phyloP scores from a whole-genome alignment of 148 eudicot genomes.

The Rhododendron simsii region DNA sequence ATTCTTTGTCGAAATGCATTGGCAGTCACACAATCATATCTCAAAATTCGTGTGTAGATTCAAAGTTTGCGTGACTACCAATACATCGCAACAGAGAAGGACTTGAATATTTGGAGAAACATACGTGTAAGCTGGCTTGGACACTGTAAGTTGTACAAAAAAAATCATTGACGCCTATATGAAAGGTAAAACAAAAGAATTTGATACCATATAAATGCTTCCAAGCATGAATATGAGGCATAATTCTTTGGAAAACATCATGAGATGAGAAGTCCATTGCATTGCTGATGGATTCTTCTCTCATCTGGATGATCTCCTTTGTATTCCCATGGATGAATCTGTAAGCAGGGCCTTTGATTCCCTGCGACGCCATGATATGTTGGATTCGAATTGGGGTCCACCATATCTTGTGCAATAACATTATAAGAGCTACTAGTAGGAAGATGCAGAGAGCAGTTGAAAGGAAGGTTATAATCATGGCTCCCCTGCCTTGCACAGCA shows the following conservation, averaged over 20 bases:
- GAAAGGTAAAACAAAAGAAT: not conserved
- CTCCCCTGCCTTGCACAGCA: not conserved
- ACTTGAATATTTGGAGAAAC: not conserved
- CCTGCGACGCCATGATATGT: not conserved
- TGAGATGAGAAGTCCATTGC: constrained; percentile 12
- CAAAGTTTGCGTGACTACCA: not conserved
- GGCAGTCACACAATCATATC: not conserved
- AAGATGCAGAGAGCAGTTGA: not conserved
- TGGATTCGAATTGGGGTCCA: constrained; percentile 8
- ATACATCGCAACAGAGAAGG: not conserved
- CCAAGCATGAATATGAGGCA: constrained; percentile 19
- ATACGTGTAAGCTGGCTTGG: no score
- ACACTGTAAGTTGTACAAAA: no score
- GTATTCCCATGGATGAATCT: constrained; percentile 20
- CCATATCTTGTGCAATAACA: constrained; percentile 5
- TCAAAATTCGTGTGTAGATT: not conserved
- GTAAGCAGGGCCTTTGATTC: constrained; percentile 19
- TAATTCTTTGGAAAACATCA: constrained; percentile 6
- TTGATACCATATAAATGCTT: constrained; percentile 16
- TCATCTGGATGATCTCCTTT: constrained; percentile 17
- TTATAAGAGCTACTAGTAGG: not conserved
- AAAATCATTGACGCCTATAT: not conserved
- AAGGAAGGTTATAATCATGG: not conserved
- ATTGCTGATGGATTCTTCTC: not conserved
- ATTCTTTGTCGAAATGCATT: not conserved